A percentile compares a stretch with the other conserved stretches of the same genome.
These are phyloP conservation scores for Cystobasidium onofrii DNA, from an alignment of 768 basidiomycete species.

Conservation along the genomic window DNA sequence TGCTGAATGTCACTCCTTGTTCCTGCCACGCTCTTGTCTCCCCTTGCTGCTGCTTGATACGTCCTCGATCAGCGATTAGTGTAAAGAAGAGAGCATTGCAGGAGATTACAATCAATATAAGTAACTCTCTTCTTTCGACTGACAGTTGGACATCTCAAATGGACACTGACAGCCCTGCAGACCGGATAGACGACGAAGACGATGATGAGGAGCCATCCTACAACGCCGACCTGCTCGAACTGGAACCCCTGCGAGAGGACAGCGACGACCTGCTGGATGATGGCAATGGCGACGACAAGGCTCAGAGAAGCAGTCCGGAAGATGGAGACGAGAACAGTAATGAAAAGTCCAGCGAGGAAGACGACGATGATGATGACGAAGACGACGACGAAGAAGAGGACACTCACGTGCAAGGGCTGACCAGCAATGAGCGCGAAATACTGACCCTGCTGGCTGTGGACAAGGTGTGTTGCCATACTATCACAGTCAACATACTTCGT, in stretches of 20 bases:
- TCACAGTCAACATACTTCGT: neutral
- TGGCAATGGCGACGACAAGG: neutral
- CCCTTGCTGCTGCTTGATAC: neutral
- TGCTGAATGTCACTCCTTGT: neutral
- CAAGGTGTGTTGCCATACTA: constrained; percentile 1
- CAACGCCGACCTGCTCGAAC: neutral
- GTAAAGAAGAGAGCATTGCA: neutral
- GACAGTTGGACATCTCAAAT: no score
- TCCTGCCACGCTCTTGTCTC: neutral
- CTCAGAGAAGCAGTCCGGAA: neutral
- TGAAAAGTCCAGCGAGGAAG: neutral
- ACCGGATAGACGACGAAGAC: neutral
- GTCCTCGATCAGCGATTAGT: neutral
- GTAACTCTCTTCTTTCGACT: no score
- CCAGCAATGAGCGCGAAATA: constrained; percentile 13
- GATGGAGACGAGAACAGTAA: neutral
- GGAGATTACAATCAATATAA: neutral
- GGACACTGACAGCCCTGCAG: neutral
- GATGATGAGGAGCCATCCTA: neutral
- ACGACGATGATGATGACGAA: constrained; percentile 11
- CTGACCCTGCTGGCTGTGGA: constrained; percentile 24
- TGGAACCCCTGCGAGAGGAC: neutral
- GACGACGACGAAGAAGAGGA: constrained; percentile 12
- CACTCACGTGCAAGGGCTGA: constrained; percentile 13
- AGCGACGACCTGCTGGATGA: neutral